These are phyloP conservation scores for Jaltomata sinuosa DNA, from an alignment of 257 asterid genomes.

Conservation along the genomic window DNA sequence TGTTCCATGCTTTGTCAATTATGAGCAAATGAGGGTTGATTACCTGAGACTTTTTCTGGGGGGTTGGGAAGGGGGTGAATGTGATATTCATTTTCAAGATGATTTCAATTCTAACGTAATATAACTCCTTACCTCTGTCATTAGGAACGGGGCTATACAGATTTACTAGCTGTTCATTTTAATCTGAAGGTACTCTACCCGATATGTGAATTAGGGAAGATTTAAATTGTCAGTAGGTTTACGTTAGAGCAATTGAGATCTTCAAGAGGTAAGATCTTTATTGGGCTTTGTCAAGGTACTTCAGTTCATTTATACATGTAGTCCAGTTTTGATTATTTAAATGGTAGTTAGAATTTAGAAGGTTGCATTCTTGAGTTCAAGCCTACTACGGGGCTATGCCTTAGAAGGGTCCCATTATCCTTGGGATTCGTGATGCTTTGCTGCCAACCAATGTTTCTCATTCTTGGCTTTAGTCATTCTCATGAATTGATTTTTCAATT, in stretches of 20 bases:
- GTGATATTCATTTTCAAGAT: background rate
- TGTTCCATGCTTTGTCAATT: background rate
- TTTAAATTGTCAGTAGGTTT: background rate
- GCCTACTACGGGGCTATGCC: background rate
- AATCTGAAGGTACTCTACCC: background rate
- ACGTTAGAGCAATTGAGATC: background rate
- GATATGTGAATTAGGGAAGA: background rate
- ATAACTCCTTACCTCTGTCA: background rate
- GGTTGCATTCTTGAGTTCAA: background rate
- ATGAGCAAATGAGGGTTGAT: background rate
- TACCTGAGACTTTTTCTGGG: background rate
- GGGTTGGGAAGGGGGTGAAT: background rate
- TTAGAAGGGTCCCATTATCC: background rate
- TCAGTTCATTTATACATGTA: background rate
- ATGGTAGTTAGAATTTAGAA: background rate
- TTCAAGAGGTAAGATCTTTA: background rate
- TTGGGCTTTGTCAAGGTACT: background rate
- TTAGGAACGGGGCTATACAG: background rate
- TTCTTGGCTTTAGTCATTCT: background rate
- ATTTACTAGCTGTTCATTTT: background rate
- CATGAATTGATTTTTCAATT: background rate
- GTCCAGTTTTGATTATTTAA: background rate
- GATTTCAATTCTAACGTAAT: background rate
- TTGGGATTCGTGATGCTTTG: background rate
- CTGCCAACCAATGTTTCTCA: background rate